phyloP scores from a whole-genome alignment of 306 rosid genomes.

The Arachis hypogaea region DNA sequence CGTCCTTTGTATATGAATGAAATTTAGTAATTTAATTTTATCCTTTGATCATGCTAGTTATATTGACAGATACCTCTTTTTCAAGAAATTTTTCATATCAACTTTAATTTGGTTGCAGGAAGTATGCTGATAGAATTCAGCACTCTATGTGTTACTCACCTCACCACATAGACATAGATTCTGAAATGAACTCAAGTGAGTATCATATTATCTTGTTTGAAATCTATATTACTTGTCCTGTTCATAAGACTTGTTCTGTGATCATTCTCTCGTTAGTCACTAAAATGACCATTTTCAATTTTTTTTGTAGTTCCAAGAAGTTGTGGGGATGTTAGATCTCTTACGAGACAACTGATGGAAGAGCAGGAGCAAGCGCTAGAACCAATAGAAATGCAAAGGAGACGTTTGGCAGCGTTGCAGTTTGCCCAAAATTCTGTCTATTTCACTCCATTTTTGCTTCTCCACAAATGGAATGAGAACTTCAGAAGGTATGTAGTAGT shows the following conservation, averaged over 20 bases:
- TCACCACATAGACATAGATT: neutral
- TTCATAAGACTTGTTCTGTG: neutral
- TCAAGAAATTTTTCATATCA: neutral
- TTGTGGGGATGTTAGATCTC: conserved; percentile 44
- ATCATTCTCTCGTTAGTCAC: neutral
- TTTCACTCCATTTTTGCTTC: too few species aligned
- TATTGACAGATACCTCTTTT: neutral
- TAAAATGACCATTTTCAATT: neutral
- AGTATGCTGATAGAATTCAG: conserved; percentile 58
- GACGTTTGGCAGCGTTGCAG: conserved; percentile 50
- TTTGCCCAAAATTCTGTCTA: too few species aligned
- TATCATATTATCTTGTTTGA: conserved; percentile 26
- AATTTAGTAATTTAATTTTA: too few species aligned
- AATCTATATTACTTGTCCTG: neutral
- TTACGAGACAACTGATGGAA: neutral
- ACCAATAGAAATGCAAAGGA: conserved; percentile 8
- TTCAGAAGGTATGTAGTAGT: too few species aligned
- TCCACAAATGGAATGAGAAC: too few species aligned
- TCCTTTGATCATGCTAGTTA: neutral
- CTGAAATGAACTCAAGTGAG: conserved; percentile 62
- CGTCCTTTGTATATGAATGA: too few species aligned
- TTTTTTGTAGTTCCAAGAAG: conserved; percentile 50
- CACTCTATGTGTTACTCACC: conserved; percentile 11
- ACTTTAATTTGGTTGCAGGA: conserved; percentile 54
- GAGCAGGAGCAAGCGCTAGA: too few species aligned